phyloP scores from a whole-genome alignment of 805 yeast genomes.

The Ogataea salicorniae region DNA sequence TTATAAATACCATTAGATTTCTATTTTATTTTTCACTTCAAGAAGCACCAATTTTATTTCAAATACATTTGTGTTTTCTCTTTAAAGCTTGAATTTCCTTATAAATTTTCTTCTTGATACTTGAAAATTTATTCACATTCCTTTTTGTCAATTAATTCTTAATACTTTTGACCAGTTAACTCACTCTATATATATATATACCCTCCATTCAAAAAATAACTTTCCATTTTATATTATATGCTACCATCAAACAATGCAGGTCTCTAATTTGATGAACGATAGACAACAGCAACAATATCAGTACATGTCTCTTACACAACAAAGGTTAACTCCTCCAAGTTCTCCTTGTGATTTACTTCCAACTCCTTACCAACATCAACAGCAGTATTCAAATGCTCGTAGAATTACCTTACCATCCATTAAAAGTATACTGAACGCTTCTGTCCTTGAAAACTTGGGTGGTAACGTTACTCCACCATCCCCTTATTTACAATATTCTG shows the following conservation, averaged over 20 bases:
- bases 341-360: slow-evolving; percentile 13
- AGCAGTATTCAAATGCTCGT: slow-evolving; percentile 2
- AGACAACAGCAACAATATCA: slow-evolving; percentile 1
- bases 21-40: too few relatives aligned
- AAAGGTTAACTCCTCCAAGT: slow-evolving; percentile 15
- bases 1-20: too few relatives aligned
- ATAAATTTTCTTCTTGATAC: too few relatives aligned
- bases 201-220: too few relatives aligned
- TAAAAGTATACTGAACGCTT: slow-evolving; percentile 18
- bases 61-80: too few relatives aligned
- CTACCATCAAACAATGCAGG: background rate
- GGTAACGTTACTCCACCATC: background rate
- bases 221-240: background rate
- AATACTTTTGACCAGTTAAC: too few relatives aligned
- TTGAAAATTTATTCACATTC: too few relatives aligned
- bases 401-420: slow-evolving; percentile 19
- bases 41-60: too few relatives aligned
- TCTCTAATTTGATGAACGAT: background rate
- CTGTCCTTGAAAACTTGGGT: slow-evolving; percentile 11
- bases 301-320: slow-evolving; percentile 1
- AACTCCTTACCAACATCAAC: slow-evolving; percentile 4
- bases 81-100: too few relatives aligned
- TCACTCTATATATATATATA: too few relatives aligned
- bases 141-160: too few relatives aligned
- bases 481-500: slow-evolving; percentile 11